A percentile compares a stretch with the other conserved stretches of the same genome.
Conservation (phyloP, 2,329 filamentous ascomycete species). For the Arthrobotrys musiformis region DNA sequence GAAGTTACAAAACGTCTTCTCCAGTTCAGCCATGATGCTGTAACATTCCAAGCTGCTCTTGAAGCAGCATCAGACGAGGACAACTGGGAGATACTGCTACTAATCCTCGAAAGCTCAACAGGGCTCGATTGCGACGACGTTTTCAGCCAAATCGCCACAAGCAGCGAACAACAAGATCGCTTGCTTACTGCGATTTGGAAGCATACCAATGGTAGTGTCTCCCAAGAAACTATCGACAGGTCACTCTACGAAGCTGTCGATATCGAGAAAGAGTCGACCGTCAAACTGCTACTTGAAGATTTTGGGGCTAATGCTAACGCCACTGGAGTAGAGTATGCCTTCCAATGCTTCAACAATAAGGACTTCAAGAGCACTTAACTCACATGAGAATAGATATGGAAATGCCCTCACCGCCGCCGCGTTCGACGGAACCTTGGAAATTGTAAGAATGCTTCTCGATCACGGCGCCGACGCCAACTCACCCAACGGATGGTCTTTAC, state of each 20-base stretch:
- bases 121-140: constrained; percentile 62
- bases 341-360: constrained; percentile 19
- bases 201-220: constrained; percentile 62
- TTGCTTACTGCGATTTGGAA: constrained; percentile 63
- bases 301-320: constrained; percentile 63
- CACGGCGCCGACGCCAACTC: constrained; percentile 36
- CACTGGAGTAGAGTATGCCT: constrained; percentile 62
- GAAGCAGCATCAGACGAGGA: constrained; percentile 60
- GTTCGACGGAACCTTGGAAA: not conserved
- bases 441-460: constrained; percentile 38
- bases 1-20: constrained; percentile 64
- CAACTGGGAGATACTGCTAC: constrained; percentile 63
- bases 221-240: constrained; percentile 60
- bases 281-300: constrained; percentile 62
- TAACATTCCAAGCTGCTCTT: constrained; percentile 62
- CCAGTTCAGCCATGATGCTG: constrained; percentile 61
- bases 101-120: constrained; percentile 61
- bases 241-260: constrained; percentile 64
- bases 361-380: constrained; percentile 35
- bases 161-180: constrained; percentile 62
- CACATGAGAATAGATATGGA: constrained; percentile 59
- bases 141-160: constrained; percentile 61
- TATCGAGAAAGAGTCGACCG: constrained; percentile 62
- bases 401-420: constrained; percentile 52
- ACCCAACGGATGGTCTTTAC: constrained; percentile 33